Conservation (phyloP, 2,329 filamentous ascomycete species). For the Leptosphaerulina australis region DNA sequence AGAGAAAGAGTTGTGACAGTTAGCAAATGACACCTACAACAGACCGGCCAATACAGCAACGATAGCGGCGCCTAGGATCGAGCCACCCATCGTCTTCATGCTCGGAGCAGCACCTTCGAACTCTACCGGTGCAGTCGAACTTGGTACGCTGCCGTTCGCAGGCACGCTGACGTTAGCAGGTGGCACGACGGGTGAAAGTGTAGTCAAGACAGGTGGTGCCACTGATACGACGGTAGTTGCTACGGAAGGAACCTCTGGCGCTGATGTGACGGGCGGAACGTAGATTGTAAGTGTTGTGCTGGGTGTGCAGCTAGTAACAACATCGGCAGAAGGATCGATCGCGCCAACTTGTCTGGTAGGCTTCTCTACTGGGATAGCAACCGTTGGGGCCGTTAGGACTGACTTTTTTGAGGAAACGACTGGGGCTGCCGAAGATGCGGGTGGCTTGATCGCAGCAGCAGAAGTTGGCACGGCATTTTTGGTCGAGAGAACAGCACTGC, state of each 20-base stretch:
- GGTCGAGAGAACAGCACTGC: slow-evolving; percentile 14
- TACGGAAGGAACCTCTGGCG: slow-evolving; percentile 11
- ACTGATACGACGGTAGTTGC: slow-evolving; percentile 15
- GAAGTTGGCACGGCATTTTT: slow-evolving; percentile 5
- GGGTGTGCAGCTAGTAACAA: slow-evolving; percentile 27
- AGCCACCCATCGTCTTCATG: slow-evolving; percentile 22
- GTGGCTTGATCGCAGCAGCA: slow-evolving; percentile 2
- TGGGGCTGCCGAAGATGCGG: slow-evolving; percentile 5
- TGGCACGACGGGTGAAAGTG: slow-evolving; percentile 21
- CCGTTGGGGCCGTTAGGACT: slow-evolving; percentile 6
- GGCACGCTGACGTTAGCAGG: slow-evolving; percentile 34
- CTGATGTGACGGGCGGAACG: slow-evolving; percentile 22
- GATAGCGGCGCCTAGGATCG: slow-evolving; percentile 27
- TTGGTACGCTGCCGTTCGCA: slow-evolving; percentile 32
- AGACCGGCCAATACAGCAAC: slow-evolving; percentile 29
- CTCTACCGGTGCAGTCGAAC: slow-evolving; percentile 20
- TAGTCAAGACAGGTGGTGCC: slow-evolving; percentile 21
- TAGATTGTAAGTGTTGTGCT: slow-evolving; percentile 36
- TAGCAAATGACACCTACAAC: slow-evolving; percentile 25
- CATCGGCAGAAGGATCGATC: slow-evolving; percentile 14
- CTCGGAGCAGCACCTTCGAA: slow-evolving; percentile 36
- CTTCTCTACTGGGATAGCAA: slow-evolving; percentile 16
- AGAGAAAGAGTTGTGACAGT: slow-evolving; percentile 7
- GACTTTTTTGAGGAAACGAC: slow-evolving; percentile 5
- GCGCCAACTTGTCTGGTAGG: slow-evolving; percentile 22